phyloP scores from a whole-genome alignment of 2,329 filamentous ascomycete species.

The Pseudogymnoascus sp. region DNA sequence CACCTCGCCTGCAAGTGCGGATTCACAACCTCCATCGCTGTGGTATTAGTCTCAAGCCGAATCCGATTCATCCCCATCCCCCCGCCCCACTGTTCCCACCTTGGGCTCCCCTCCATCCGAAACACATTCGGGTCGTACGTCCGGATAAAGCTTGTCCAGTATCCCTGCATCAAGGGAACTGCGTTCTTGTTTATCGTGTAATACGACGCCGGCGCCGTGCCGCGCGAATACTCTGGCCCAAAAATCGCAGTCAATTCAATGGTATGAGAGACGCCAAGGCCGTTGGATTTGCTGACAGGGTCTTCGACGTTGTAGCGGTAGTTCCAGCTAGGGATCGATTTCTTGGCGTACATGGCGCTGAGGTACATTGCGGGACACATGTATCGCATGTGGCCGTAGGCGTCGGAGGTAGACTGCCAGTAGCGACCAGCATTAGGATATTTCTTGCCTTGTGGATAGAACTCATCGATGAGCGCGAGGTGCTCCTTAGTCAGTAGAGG shows the following conservation, averaged over 20 bases:
- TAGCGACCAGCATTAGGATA: constrained; percentile 43
- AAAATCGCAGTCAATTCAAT: constrained; percentile 61
- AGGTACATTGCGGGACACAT: constrained; percentile 55
- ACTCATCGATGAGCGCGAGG: constrained; percentile 41
- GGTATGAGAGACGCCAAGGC: constrained; percentile 59
- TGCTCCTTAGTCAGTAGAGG: constrained; percentile 44
- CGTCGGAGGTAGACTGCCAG: constrained; percentile 50
- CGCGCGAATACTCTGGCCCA: constrained; percentile 49
- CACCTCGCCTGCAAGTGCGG: constrained; percentile 36
- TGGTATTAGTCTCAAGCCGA: constrained; percentile 36
- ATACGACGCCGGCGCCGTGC: constrained; percentile 48
- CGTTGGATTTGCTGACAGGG: constrained; percentile 40
- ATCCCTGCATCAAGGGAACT: constrained; percentile 55
- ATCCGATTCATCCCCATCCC: constrained; percentile 21
- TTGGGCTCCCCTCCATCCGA: constrained; percentile 37
- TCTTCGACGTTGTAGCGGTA: constrained; percentile 63
- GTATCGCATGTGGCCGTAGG: constrained; percentile 58
- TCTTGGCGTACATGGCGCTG: constrained; percentile 17
- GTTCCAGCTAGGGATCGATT: constrained; percentile 44
- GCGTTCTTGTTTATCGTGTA: constrained; percentile 45
- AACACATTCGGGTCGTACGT: constrained; percentile 56
- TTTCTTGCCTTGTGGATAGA: constrained; percentile 45
- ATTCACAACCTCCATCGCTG: constrained; percentile 38
- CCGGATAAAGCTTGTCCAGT: constrained; percentile 68
- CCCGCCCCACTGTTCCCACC: constrained; percentile 41